phyloP scores from a whole-genome alignment of 441 rosid species.

The Corymbia citriodora region DNA sequence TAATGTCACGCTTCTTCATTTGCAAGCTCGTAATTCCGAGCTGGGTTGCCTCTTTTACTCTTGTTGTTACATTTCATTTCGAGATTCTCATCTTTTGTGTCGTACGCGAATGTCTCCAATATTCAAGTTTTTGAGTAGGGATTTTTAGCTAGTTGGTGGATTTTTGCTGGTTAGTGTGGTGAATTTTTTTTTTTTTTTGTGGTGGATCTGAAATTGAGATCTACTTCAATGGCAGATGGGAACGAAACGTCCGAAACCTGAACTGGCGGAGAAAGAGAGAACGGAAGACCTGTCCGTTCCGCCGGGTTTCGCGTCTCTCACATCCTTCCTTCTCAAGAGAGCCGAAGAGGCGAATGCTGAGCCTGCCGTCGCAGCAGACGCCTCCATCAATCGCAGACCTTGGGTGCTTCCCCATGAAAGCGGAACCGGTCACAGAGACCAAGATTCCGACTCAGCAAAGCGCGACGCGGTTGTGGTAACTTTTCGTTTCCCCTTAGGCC shows the following conservation, averaged over 20 bases:
- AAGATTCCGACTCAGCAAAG: slow-evolving; percentile 14
- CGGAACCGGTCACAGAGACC: slow-evolving; percentile 14
- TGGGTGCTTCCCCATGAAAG: slow-evolving; percentile 39
- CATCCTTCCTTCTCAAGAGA: slow-evolving; percentile 44
- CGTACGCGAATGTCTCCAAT: neutral
- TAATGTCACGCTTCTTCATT: neutral
- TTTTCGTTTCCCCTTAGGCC: neutral
- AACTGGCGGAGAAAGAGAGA: neutral
- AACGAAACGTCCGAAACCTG: neutral
- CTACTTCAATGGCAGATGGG: neutral
- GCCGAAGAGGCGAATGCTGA: slow-evolving; percentile 3
- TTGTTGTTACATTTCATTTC: neutral
- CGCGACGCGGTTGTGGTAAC: slow-evolving; percentile 12
- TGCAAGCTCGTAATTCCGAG: neutral
- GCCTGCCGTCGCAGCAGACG: slow-evolving; percentile 17
- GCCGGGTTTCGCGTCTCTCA: slow-evolving; percentile 43
- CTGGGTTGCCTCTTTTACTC: neutral
- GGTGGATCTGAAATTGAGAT: neutral
- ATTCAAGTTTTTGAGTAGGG: neutral
- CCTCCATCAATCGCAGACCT: slow-evolving; percentile 25
- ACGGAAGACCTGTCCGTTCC: slow-evolving; percentile 22
- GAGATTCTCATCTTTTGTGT: neutral
- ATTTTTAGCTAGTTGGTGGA: neutral
- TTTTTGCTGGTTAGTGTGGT: neutral
- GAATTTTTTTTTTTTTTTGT: too few relatives aligned